Percentiles rank a stretch among this genome's conserved stretches.
Conservation (phyloP, 1,284 basidiomycete genomes). For the Sporisorium iseilematis-ciliati region DNA sequence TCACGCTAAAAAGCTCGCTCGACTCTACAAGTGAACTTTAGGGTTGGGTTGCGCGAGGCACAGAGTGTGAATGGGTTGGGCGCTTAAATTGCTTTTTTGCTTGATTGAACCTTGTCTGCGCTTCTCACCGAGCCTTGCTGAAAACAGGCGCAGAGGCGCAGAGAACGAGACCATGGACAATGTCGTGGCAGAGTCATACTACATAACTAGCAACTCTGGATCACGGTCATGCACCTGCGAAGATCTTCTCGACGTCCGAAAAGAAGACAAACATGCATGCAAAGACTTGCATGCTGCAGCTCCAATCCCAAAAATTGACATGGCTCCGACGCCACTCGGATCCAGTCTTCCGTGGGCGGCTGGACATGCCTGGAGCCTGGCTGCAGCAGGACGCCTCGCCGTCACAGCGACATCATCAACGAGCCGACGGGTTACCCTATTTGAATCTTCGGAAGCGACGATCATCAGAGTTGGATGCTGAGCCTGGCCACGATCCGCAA, state of each 20-base stretch:
- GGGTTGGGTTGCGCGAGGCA: too few relatives aligned
- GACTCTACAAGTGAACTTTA: too few relatives aligned
- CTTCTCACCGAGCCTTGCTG: too few relatives aligned
- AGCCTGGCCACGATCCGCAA: neutral
- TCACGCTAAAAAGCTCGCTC: too few relatives aligned
- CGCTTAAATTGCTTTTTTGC: too few relatives aligned
- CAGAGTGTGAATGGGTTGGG: too few relatives aligned
- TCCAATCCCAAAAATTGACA: neutral
- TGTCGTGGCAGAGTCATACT: too few relatives aligned
- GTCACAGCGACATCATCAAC: too few relatives aligned
- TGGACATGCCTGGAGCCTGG: neutral
- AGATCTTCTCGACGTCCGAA: slow-evolving; percentile 21
- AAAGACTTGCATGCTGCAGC: slow-evolving; percentile 16
- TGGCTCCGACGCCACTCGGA: slow-evolving; percentile 1
- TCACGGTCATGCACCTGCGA: slow-evolving; percentile 2
- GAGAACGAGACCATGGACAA: neutral
- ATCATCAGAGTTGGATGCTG: too few relatives aligned
- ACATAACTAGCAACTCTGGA: too few relatives aligned
- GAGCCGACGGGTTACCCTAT: neutral
- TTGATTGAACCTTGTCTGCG: too few relatives aligned
- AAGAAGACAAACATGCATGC: slow-evolving; percentile 13
- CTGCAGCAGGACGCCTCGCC: neutral
- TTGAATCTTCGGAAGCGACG: neutral
- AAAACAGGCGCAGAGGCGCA: neutral
- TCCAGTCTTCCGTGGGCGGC: neutral